Evolutionary conservation across 2,329 filamentous ascomycete species (phyloP).

Genomic region (Gyromitra esculenta): DNA sequence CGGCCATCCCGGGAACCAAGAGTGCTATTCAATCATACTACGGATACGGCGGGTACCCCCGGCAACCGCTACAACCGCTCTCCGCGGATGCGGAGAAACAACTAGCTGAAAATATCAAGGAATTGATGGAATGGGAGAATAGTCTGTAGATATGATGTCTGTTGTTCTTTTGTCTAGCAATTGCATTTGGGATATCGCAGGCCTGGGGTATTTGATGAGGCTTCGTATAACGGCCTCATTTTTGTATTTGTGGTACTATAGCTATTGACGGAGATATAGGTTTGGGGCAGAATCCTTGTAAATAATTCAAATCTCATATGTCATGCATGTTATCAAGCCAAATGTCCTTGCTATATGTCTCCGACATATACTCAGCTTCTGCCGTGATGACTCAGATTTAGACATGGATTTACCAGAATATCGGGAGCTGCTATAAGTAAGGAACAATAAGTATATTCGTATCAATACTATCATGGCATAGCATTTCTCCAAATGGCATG

Average conservation of each 20-base stretch:
- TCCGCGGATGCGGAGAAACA: conserved; percentile 65
- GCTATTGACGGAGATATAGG: conserved; percentile 5
- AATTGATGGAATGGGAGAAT: conserved; percentile 52
- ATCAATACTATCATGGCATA: too few species aligned
- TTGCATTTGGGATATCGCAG: conserved; percentile 7
- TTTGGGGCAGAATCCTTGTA: conserved; percentile 13
- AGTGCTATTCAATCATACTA: conserved; percentile 80
- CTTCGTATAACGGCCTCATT: conserved; percentile 8
- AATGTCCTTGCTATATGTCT: too few species aligned
- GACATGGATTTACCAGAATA: too few species aligned
- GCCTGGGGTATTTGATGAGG: conserved; percentile 9
- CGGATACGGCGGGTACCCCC: conserved; percentile 81
- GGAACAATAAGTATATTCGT: too few species aligned
- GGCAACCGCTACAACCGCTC: conserved; percentile 75
- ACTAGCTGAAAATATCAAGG: conserved; percentile 61
- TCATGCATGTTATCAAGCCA: not conserved
- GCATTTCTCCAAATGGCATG: too few species aligned
- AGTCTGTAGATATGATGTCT: conserved; percentile 42
- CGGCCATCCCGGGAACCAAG: conserved; percentile 87
- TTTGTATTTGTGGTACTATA: conserved; percentile 8
- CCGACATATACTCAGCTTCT: too few species aligned
- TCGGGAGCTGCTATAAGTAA: too few species aligned
- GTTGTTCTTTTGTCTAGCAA: not conserved
- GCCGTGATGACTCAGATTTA: too few species aligned
- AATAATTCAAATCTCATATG: conserved; percentile 32